Evolutionary conservation across 2,329 filamentous ascomycete species (phyloP), one percentile per base, ranked within the genome.

Genomic region (Xylariaceae sp.): DNA sequence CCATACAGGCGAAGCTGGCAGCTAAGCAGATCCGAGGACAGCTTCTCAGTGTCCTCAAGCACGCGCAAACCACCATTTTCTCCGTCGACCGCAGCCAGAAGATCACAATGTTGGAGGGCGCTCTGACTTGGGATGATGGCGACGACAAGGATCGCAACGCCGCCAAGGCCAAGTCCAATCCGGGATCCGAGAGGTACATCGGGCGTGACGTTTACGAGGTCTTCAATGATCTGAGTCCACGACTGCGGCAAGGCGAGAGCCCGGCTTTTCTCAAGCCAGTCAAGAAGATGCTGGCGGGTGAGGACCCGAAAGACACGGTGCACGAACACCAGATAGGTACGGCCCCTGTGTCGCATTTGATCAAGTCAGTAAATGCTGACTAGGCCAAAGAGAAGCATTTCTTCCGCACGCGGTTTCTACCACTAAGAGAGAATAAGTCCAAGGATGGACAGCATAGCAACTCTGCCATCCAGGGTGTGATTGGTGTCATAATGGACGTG

Each of bases 401-500:
- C 68, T 87, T 80, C 49, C 71, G 81, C 28, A 88, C 82, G 1
- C 71, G 81, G 6, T 75, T 88, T 40, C 66, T 85, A 7, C 82
- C 83, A 2, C 67, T 85, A 22, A 57, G 75, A 15, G 70, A 68
- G 11, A 74, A 76, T 34, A 69, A 70, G 28, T 63, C 70, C 2
- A 62, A 64, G 19, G 73, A 74, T 11, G 63, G 67, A 11, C 66
- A 66, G 43, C 60, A 59, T 3, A 59, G 56, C 11, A 65, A 72
- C 11, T 57, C 62, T 3, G 70, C 64, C 31, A 67, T 87, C 14
- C 77, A 84, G 42, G 83, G 83, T 2, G 80, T 84, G 2, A 84
- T 87, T 36, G 83, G 81, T 2, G 75, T 88, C n/a, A 80, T 81
- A 29, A 83, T 87, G 72, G 83, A 89, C 49, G 75, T 88, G 5